phyloP scores from a whole-genome alignment of 1,139 yeast species.

The Magnusiomyces tetraspermus region DNA sequence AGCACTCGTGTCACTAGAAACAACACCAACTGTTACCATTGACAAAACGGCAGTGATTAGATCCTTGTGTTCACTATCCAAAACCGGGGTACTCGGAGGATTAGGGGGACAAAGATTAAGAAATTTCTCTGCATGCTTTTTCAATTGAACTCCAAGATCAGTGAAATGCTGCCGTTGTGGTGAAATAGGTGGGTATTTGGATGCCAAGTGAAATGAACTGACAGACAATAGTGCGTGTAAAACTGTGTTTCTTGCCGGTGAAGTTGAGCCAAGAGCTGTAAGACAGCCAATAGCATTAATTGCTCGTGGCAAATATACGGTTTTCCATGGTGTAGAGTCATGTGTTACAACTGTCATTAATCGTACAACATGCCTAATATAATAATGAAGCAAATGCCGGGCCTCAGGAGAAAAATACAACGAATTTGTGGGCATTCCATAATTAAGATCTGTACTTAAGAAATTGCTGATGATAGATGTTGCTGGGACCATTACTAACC shows the following conservation, averaged over 20 bases:
- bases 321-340: conserved; percentile 80
- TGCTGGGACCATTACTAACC: conserved; percentile 1
- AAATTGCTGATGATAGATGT: conserved; percentile 2
- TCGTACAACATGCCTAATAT: conserved; percentile 73
- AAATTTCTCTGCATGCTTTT: conserved; percentile 66
- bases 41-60: conserved; percentile 75
- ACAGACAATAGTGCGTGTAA: conserved; percentile 75
- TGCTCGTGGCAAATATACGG: conserved; percentile 75
- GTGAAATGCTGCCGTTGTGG: conserved; percentile 62
- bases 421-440: conserved; percentile 47
- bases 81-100: conserved; percentile 26
- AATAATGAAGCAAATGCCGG: conserved; percentile 60
- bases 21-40: conserved; percentile 81
- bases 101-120: conserved; percentile 42
- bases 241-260: conserved; percentile 68
- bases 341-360: conserved; percentile 80
- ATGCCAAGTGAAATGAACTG: conserved; percentile 69
- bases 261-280: conserved; percentile 62
- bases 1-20: conserved; percentile 88
- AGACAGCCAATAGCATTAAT: conserved; percentile 73
- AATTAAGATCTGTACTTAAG: conserved; percentile 10
- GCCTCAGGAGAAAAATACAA: conserved; percentile 37
- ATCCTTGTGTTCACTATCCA: conserved; percentile 54
- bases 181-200: conserved; percentile 53
- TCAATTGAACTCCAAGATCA: conserved; percentile 60